Evolutionary conservation across 192 early-diverging fungal genomes (phyloP), one percentile per base, ranked within the genome.

Genomic region (Coemansia sp.): DNA sequence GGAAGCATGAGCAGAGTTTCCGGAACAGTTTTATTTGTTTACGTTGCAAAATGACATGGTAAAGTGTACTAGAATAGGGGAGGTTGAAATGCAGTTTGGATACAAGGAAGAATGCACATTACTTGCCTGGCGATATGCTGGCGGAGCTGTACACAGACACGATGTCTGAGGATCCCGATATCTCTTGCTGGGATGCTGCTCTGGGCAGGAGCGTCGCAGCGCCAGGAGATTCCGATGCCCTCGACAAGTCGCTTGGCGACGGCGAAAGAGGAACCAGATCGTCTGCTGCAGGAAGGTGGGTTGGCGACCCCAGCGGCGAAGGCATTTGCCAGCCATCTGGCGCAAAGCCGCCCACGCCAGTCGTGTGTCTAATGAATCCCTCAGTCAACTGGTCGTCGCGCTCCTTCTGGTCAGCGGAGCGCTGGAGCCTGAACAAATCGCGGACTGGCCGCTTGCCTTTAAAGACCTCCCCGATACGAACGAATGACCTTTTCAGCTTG

Each of bases 291-390:
- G 57, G 57, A 18, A 34, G 57, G n/a, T 59, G 57, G 12, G 33
- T 38, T 59, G 57, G 57, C 35, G 57, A 59, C 3, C 2, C 57
- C 18, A 38, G n/a, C 2, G 69, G 79, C 45, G 79, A 81, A 1
- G 79, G 67, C 4, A 74, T 67, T 64, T 76, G 79, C 79, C 79
- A 81, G 46, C 53, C 61, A 1, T 70, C 15, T 15, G 67, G 16
- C 5, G 56, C 63, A 60, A 81, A 81, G 3, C 79, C 79, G 46
- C 71, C 79, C 67, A 72, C 60, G 1, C 79, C 79, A 6, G 79
- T 81, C 1, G 79, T 64, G 48, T 81, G 74, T 26, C 74, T 70
- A 35, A 81, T 76, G 43, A 81, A 81, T n/a, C 70, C 69, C 41
- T 76, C 70, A 0, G 79, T 71, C 2, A 81, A 67, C 33, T 61